Base-by-base conservation (phyloP, 768 basidiomycete species). In the Trametopsis cervina region DNA sequence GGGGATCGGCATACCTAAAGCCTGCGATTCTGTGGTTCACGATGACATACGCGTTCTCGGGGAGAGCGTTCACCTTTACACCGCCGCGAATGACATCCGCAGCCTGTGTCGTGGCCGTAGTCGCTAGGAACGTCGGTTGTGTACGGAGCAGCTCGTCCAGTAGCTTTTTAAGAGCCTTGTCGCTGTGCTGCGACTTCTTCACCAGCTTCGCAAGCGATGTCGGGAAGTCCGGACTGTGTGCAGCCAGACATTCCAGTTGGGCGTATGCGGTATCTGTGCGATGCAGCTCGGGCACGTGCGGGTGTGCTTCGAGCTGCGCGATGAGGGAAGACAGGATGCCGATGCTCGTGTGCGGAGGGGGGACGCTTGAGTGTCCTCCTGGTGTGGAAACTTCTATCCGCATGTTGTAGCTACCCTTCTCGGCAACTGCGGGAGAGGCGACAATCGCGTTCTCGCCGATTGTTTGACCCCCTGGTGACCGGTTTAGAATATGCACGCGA, bases 311-410 rank as follows among this genome's bases (percentile, higher is more conserved):
- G 33, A 75, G 58, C 22, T 66, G 64, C 1, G 66, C 64, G 47
- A 79, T 59, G 18, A 76, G 47, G 3, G 62, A 40, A 2, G 76
- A 63, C 40, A 78, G 68, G 51, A 76, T 67, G 23, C 76, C 76
- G 48, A 81, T 75, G 26, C 53, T 53, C 69, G 91, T 95, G 55
- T 96, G 90, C 2, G 66, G 57, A 13, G 87, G 89, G 13, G 93
- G 93, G 12, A 91, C 67, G 56, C 84, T 87, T 0, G 90, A 92
- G 63, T 94, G 93, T 0, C 92, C 92, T 4, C 92, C 91, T 0
- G 81, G 71, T 0, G 83, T 69, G 12, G 73, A 66, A 6, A 93
- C 79, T 47, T 81, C 74, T n/a, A 91, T 69, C 29, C 64, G 68
- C 15, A 81, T 74, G 57, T 87, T 72, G 7, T 83, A 38, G 47